These are phyloP conservation scores for Vitellaria paradoxa DNA, from an alignment of 179 eudicot species.

Conservation along the genomic window DNA sequence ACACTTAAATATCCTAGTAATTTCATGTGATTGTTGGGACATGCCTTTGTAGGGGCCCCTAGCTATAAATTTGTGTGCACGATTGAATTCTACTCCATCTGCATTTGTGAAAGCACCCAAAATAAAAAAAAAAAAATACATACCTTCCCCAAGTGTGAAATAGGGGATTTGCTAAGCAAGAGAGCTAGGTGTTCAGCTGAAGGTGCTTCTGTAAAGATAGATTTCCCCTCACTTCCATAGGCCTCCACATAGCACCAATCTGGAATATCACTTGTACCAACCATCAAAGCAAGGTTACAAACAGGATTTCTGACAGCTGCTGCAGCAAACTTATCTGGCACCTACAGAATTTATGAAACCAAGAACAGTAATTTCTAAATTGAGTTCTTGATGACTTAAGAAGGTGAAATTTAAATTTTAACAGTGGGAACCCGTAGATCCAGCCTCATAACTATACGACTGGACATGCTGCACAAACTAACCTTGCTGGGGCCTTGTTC, in stretches of 20 bases:
- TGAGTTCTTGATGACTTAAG: not conserved
- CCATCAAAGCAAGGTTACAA: constrained; percentile 87
- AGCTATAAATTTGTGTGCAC: not conserved
- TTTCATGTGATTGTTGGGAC: not conserved
- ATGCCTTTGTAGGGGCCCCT: not conserved
- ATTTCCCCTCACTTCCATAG: constrained; percentile 58
- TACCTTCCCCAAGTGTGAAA: constrained; percentile 77
- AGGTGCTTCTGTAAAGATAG: constrained; percentile 62
- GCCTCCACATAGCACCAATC: constrained; percentile 90
- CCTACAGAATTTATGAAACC: constrained; percentile 42
- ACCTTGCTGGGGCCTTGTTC: not conserved
- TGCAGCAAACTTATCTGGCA: constrained; percentile 80
- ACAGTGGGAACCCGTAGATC: not conserved
- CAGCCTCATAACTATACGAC: not conserved
- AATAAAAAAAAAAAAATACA: not conserved
- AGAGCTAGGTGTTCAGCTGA: constrained; percentile 59
- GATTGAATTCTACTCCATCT: not conserved
- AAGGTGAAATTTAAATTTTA: not conserved
- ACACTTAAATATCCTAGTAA: not conserved
- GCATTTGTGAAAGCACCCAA: not conserved
- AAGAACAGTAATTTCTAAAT: not conserved
- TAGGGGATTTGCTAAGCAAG: constrained; percentile 72
- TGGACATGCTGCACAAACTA: not conserved
- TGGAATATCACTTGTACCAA: constrained; percentile 86
- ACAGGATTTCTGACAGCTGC: constrained; percentile 93